Base-by-base conservation (phyloP, 2,329 filamentous ascomycete species). In the Sclerotinia minor region DNA sequence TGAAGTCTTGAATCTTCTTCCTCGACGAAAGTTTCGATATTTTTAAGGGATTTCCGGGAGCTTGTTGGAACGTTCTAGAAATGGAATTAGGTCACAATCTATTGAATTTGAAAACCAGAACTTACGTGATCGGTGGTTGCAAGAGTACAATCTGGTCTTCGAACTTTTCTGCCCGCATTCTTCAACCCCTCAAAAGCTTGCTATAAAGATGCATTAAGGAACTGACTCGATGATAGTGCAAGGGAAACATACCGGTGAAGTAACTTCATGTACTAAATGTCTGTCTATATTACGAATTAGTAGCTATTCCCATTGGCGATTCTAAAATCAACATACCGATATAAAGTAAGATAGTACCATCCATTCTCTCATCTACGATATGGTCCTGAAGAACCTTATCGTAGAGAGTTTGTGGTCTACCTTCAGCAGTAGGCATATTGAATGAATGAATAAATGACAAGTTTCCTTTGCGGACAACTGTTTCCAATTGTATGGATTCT, bases 191-290 rank as follows among this genome's bases (percentile, higher is more conserved):
- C 95, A 76, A 98, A 99, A 59, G 95, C 95, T 92, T 98, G 95
- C 89, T 93, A 77, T 29, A 47, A n/a, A 24, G 11, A n/a, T 29
- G 24, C 35, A n/a, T 65, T 53, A 65, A 69, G 61, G 50, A 68
- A 54, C 69, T 47, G 65, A 59, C 52, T 45, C 9, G 0, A 49
- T 49, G 17, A 55, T 15, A 9, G 13, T 45, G 13, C 47, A 8
- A 17, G 19, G 38, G 59, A 35, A 70, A 80, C 89, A 78, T 85
- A 93, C 91, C 71, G 95, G 95, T 75, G 94, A 97, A 75, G 95
- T 99, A 79, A 99, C 95, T 84, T 99, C 95, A 79, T 99, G 95
- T 71, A 98, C 94, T 71, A 99, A 85, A 84, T 99, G 95, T 79
- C 95, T 87, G 81, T 96, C 92, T 94, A 75, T 68, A 68, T 57